Base-by-base conservation (phyloP, 805 yeast species). In the Hanseniaspora nectarophila region DNA sequence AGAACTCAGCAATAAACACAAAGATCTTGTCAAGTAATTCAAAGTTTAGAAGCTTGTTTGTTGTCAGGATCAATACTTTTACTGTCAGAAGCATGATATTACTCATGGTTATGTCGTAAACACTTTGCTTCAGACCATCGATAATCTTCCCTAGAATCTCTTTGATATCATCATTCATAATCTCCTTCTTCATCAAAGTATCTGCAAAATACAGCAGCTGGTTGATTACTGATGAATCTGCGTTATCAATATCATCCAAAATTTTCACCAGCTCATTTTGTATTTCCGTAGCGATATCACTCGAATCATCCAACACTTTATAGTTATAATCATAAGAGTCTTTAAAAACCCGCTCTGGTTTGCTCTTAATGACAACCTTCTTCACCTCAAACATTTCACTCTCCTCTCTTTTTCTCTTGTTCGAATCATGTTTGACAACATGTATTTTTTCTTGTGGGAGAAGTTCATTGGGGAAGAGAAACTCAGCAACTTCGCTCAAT, bases 1-100 rank as follows among this genome's bases (percentile, higher is more conserved):
- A 48, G n/a, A 56, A 63, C 2, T 21, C 39, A 4, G 61, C 52
- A 2, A 67, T 35, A 21, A 59, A 56, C 9, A 54, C 43, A 23
- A 62, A 51, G 1, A 55, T 44, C 12, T 52, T 56, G 2, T 45
- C 46, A 12, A 61, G 18, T 10, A 48, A 38, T 13, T 40, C 45
- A 33, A 40, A 48, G 10, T 23, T 32, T 15, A 51, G 43, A 38
- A 50, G 35, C 40, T 29, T 21, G 39, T 26, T 28, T 3, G 21
- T 6, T 7, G 28, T 16, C 16, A 45, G 4, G 4, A 21, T 21
- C 40, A 37, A 10, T 13, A 37, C 15, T 18, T 29, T 20, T 7
- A 28, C 8, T 18, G 21, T 37, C 16, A 37, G n/a, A 18, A 56
- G 54, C 20, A 63, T 33, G 32, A 6, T 21, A 7, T 21, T 13